Base-by-base conservation (phyloP, 2,329 filamentous ascomycete species). In the Fusarium gaditjirri region DNA sequence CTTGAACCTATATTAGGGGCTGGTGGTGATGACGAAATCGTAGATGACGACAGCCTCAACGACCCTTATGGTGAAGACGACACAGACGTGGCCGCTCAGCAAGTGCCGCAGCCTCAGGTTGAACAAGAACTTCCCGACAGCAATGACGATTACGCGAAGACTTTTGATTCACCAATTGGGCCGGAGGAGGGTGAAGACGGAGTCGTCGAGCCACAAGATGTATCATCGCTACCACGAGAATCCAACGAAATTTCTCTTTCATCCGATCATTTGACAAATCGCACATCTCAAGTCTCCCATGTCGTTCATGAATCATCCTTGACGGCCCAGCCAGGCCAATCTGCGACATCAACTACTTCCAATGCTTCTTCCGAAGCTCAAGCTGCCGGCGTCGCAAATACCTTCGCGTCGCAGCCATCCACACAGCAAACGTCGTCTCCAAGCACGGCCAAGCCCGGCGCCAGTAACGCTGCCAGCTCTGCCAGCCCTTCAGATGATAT, bases 141-240 rank as follows among this genome's bases (percentile, higher is more conserved):
- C 78, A 83, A 81, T 77, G 85, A 86, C 81, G 85, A 87, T 73
- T 86, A 87, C 80, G 83, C 84, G 75, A 86, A 84, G 77, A 84
- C 81, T 41, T 85, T 86, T 83, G 84, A 87, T 78, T 87, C 86
- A 63, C 83, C 84, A 62, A 80, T 81, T 76, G 81, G 76, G 49
- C 74, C 78, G 50, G 79, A 81, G 61, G 78, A 80, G 68, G 79
- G 74, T 68, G 81, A 78, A 66, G 79, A 80, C 69, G 80, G 78
- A 74, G 78, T 80, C 77, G 76, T 77, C 69, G 72, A 73, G 71
- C 76, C 75, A 76, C 80, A 78, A 75, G 78, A 84, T 85, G 81
- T 86, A 85, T 82, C 84, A 80, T 80, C 83, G 76, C 80, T 81
- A 74, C 78, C 77, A 65, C 77, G 75, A 82, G 79, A 84, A 82